Evolutionary conservation across 164 flowering plant species (phyloP).

Genomic region (Nelumbo lutea): DNA sequence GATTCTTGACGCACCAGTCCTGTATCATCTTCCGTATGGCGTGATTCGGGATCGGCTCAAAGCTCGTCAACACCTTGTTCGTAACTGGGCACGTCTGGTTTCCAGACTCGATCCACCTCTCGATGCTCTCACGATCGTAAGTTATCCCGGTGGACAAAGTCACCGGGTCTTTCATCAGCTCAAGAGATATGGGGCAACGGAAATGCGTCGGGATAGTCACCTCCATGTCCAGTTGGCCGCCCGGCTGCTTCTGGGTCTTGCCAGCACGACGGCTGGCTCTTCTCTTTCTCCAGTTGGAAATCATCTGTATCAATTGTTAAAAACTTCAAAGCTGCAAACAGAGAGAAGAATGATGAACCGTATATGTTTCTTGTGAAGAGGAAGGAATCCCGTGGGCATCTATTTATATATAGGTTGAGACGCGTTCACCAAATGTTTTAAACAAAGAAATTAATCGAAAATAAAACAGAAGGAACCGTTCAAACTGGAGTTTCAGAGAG

Average conservation of each 20-base stretch:
- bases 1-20: constrained; percentile 75
- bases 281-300: constrained; percentile 41
- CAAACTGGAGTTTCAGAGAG: constrained; percentile 11
- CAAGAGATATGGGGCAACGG: constrained; percentile 80
- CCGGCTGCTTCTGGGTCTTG: constrained; percentile 11
- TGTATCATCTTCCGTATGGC: constrained; percentile 67
- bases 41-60: constrained; percentile 74
- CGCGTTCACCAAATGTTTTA: not conserved
- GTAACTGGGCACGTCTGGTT: constrained; percentile 67
- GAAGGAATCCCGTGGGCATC: not conserved
- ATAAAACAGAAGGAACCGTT: constrained; percentile 9
- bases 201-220: constrained; percentile 51
- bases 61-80: constrained; percentile 32
- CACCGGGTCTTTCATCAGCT: constrained; percentile 91
- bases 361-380: not conserved
- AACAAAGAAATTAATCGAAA: not conserved
- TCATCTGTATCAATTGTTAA: constrained; percentile 22
- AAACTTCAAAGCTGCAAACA: not conserved
- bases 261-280: constrained; percentile 27
- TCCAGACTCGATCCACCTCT: constrained; percentile 73
- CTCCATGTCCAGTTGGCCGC: constrained; percentile 19
- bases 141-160: constrained; percentile 75
- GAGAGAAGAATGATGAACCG: not conserved
- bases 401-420: not conserved
- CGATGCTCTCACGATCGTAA: constrained; percentile 75